Conservation (phyloP, 805 yeast species). For the Suhomyces pyralidae region DNA sequence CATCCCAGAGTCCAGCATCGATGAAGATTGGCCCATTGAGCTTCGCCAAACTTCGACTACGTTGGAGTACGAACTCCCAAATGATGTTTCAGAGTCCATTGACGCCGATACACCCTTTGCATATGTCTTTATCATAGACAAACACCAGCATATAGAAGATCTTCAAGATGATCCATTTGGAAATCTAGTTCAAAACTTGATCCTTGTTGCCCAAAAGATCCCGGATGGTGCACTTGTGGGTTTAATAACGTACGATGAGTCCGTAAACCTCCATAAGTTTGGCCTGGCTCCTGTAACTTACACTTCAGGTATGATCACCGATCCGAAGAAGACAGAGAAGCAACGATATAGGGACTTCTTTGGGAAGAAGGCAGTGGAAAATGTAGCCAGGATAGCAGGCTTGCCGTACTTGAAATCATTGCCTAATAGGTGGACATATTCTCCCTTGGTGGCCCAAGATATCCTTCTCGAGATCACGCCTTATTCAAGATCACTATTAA, state of each 20-base stretch:
- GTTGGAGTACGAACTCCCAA: constrained; percentile 31
- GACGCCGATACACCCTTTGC: constrained; percentile 9
- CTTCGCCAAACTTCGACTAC: constrained; percentile 24
- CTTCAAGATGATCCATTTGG: constrained; percentile 13
- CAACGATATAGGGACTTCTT: constrained; percentile 4
- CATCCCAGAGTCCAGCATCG: constrained; percentile 12
- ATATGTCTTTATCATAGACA: constrained; percentile 27
- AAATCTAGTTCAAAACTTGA: constrained; percentile 11
- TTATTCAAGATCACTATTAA: constrained; percentile 7
- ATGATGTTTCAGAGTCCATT: constrained; percentile 17
- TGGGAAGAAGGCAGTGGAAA: background rate
- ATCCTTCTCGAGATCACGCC: constrained; percentile 9
- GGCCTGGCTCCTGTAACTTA: background rate
- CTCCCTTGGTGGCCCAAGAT: constrained; percentile 8
- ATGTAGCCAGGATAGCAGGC: background rate
- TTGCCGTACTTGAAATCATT: background rate
- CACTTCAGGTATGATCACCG: background rate
- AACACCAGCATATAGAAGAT: constrained; percentile 28
- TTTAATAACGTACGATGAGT: constrained; percentile 28
- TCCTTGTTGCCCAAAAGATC: constrained; percentile 12
- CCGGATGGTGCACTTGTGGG: constrained; percentile 19
- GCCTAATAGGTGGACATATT: constrained; percentile 9
- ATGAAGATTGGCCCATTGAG: constrained; percentile 26
- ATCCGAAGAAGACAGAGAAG: background rate
- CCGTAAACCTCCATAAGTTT: constrained; percentile 22